Base-by-base conservation (phyloP, 2,329 filamentous ascomycete genomes). In the Colletotrichum graminicola region DNA sequence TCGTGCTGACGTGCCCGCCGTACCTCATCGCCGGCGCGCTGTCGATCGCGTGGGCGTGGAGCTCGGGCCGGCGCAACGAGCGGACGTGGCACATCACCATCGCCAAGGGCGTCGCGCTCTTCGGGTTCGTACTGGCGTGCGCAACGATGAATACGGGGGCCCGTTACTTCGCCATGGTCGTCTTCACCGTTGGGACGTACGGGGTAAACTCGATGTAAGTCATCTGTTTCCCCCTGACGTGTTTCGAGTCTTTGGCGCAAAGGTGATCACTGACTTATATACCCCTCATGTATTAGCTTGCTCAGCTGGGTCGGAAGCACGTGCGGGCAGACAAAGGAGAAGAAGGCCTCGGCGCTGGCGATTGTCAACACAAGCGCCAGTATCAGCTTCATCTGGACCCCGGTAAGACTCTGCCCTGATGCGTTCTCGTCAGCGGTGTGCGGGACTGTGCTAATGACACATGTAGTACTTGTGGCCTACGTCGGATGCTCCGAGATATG, bases 21-120 rank as follows among this genome's bases (percentile, higher is more conserved):
- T 85, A 83, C 68, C 73, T 83, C 2, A 75, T 82, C 43, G 83
- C 83, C 0, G 82, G 81, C 5, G 77, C 76, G 10, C 77, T 79
- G 16, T 81, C 80, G 14, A 79, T 85, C 47, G 73, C 79, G 18
- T 80, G 81, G 56, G 72, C 68, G n/a, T 73, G 72, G 68, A 56
- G 45, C 10, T 73, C 72, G 0, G 86, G 84, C 0, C 79, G 78
- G 6, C 80, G 82, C 75, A 83, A 86, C 66, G 84, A 86, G 72
- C 78, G 84, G 39, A 85, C 83, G 0, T 85, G 82, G 83, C 84
- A 86, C 62, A 82, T 84, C 21, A 85, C 83, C 0, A 73, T 79
- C 10, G 80, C 81, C 5, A 84, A 85, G 62, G 57, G 77, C 2
- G 71, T 83, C 23, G 84, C 84, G 0, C 77, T 84, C 0, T 67